These are phyloP conservation scores for Trichosporon asahii DNA, from an alignment of 1,284 basidiomycete species.

Conservation along the genomic window DNA sequence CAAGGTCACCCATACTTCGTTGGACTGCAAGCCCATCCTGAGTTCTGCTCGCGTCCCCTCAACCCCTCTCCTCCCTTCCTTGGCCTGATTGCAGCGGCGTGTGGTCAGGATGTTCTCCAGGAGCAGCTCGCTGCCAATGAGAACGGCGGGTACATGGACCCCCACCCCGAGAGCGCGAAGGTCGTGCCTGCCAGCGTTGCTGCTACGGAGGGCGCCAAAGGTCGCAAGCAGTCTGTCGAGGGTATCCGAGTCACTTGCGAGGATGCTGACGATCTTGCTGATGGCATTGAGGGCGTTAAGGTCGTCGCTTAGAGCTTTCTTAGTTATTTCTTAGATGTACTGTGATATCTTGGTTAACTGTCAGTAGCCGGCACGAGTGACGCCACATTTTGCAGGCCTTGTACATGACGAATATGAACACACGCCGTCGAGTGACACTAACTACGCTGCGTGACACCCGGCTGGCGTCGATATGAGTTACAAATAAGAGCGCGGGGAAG, in stretches of 20 bases:
- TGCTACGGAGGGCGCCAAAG: conserved; percentile 44
- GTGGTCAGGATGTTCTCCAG: conserved; percentile 61
- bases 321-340: conserved; percentile 13
- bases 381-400: not conserved
- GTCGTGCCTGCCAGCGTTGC: conserved; percentile 48
- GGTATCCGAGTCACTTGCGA: conserved; percentile 39
- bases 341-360: not conserved
- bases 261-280: conserved; percentile 9
- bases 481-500: not conserved
- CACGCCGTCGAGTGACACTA: not conserved
- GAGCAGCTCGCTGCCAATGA: conserved; percentile 72
- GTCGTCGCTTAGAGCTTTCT: conserved; percentile 2
- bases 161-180: conserved; percentile 55
- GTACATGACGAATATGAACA: conserved; percentile 2
- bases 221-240: conserved; percentile 39
- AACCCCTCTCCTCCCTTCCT: conserved; percentile 98
- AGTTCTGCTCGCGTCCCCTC: conserved; percentile 97
- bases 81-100: conserved; percentile 87
- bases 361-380: not conserved
- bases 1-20: conserved; percentile 96
- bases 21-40: conserved; percentile 93
- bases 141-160: conserved; percentile 53
- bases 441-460: not conserved
- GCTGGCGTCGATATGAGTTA: not conserved
- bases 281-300: not conserved